phyloP scores from a whole-genome alignment of 208 protist genomes.

The Polymyxa betae region DNA sequence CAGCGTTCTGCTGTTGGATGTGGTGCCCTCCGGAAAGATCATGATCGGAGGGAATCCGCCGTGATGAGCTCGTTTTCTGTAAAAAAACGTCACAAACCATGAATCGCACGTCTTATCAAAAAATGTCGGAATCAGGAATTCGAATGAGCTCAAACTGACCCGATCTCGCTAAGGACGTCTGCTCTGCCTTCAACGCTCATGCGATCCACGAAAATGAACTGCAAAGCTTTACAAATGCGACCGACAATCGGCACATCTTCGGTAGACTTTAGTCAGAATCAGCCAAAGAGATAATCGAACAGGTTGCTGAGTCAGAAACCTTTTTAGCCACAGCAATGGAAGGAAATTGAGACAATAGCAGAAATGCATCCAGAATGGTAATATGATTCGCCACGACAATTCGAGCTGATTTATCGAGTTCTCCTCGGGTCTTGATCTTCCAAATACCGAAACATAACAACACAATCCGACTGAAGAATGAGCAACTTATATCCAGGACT shows the following conservation, averaged over 20 bases:
- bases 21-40: not conserved
- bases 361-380: not conserved
- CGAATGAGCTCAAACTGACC: too few species aligned
- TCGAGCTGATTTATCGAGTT: not conserved
- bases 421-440: not conserved
- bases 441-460: not conserved
- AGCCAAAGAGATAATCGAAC: too few species aligned
- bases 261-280: too few species aligned
- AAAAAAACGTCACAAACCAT: too few species aligned
- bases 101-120: too few species aligned
- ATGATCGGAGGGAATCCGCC: not conserved
- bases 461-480: too few species aligned
- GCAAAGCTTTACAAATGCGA: not conserved
- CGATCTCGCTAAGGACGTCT: not conserved
- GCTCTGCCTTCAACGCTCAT: not conserved
- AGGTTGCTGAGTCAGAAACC: too few species aligned
- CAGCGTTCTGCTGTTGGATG: not conserved
- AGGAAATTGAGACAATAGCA: not conserved
- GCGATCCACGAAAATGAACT: constrained; percentile 12
- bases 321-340: not conserved
- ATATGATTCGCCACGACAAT: not conserved
- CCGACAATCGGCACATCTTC: not conserved
- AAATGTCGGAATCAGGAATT: too few species aligned
- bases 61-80: not conserved
- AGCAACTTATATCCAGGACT: not conserved